Percentiles rank a stretch among this genome's conserved stretches.
These are phyloP conservation scores for Entrophospora sp. DNA, from an alignment of 192 early-diverging fungal genomes.

Conservation along the genomic window DNA sequence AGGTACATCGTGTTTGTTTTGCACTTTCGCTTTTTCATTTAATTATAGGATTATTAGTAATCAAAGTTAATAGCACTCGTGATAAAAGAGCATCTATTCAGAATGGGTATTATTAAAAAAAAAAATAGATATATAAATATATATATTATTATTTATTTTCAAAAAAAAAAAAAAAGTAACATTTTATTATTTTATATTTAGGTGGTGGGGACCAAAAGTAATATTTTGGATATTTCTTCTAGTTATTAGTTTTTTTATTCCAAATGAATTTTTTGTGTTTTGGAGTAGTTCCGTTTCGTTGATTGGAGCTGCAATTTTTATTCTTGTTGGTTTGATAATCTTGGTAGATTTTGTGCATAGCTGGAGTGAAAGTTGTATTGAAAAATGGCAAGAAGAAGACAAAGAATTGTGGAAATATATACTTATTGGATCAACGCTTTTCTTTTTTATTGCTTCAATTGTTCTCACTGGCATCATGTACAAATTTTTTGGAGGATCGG, in stretches of 20 bases:
- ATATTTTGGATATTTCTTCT: slow-evolving; percentile 66
- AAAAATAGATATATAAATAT: no score
- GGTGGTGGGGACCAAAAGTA: slow-evolving; percentile 64
- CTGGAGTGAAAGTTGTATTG: slow-evolving; percentile 78
- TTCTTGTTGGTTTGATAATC: slow-evolving; percentile 88
- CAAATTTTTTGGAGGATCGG: slow-evolving; percentile 65
- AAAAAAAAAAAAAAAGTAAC: no score
- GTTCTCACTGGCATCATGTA: slow-evolving; percentile 77
- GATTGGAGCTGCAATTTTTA: slow-evolving; percentile 80
- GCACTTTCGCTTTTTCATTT: slow-evolving; percentile 65
- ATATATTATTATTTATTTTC: neutral
- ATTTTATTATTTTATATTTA: slow-evolving; percentile 16
- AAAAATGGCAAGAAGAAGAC: slow-evolving; percentile 71
- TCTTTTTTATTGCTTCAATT: slow-evolving; percentile 59
- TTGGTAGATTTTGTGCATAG: slow-evolving; percentile 94
- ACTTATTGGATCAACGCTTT: slow-evolving; percentile 65
- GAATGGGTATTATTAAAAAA: slow-evolving; percentile 81
- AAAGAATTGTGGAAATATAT: slow-evolving; percentile 73
- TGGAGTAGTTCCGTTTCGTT: slow-evolving; percentile 80
- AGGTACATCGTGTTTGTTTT: slow-evolving; percentile 88
- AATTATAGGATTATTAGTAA: slow-evolving; percentile 48
- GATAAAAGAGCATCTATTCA: slow-evolving; percentile 78
- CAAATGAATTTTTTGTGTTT: slow-evolving; percentile 84
- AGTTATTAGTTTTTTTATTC: slow-evolving; percentile 83
- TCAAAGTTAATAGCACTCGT: slow-evolving; percentile 66